These are phyloP conservation scores for Colletotrichum chrysophilum DNA, from an alignment of 2,329 filamentous ascomycete species.

Conservation along the genomic window DNA sequence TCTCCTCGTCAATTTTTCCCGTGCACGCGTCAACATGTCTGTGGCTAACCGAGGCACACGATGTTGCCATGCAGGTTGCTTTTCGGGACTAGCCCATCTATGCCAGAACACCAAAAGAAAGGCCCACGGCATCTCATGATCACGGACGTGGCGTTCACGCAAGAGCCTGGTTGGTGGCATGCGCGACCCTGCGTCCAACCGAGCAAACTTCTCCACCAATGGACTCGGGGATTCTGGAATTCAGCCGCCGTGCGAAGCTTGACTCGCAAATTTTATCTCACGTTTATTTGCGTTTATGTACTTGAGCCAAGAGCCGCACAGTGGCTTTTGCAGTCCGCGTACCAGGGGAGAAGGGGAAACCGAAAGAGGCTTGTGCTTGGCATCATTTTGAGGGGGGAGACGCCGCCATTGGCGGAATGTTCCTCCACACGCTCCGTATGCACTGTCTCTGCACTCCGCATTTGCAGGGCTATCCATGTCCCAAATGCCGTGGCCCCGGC, in stretches of 20 bases:
- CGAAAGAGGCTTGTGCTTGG: neutral
- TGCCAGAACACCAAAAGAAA: neutral
- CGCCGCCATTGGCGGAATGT: neutral
- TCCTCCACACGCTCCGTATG: neutral
- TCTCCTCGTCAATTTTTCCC: neutral
- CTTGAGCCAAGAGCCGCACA: neutral
- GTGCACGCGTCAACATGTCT: neutral
- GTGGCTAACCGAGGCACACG: neutral
- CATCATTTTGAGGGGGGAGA: neutral
- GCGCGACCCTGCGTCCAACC: neutral
- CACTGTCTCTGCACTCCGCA: neutral
- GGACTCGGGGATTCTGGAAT: neutral
- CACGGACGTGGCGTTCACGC: neutral
- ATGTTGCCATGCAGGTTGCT: neutral
- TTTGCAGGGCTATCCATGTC: neutral
- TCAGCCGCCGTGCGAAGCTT: neutral
- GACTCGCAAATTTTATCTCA: neutral
- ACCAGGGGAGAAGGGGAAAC: neutral
- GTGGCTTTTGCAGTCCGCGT: neutral
- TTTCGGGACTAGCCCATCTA: neutral
- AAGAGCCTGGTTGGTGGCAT: neutral
- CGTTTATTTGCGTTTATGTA: neutral
- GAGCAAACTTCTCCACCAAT: neutral
- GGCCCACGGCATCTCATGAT: neutral
- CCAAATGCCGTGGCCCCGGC: neutral